Evolutionary conservation across 495 filamentous ascomycete genomes (phyloP).

Genomic region (Lentithecium fluviatile): DNA sequence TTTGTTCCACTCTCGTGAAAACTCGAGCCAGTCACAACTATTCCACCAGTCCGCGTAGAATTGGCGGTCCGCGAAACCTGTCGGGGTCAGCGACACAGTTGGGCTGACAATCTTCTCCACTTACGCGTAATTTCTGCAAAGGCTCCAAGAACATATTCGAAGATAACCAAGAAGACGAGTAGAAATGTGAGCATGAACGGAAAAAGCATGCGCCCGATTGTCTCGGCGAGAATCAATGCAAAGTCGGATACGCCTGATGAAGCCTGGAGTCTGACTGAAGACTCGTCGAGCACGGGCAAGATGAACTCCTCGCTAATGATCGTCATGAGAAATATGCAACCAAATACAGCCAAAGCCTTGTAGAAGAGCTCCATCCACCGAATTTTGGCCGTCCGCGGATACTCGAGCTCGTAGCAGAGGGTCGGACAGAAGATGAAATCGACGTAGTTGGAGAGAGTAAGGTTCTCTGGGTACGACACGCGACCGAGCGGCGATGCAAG

Average conservation of each 20-base stretch:
- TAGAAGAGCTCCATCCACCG: constrained; percentile 80
- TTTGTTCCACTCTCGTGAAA: constrained; percentile 96
- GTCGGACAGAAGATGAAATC: constrained; percentile 94
- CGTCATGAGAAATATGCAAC: constrained; percentile 92
- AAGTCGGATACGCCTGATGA: constrained; percentile 61
- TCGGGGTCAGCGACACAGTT: constrained; percentile 12
- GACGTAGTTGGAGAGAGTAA: constrained; percentile 74
- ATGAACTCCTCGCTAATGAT: constrained; percentile 94
- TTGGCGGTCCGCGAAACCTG: constrained; percentile 79
- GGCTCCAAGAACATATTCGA: constrained; percentile 88
- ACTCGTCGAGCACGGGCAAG: constrained; percentile 80
- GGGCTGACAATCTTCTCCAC: constrained; percentile 15
- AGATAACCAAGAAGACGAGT: constrained; percentile 47
- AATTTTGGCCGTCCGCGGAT: constrained; percentile 72
- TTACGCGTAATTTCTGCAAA: constrained; percentile 86
- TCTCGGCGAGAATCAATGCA: constrained; percentile 79
- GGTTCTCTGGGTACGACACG: constrained; percentile 86
- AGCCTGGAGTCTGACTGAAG: constrained; percentile 61
- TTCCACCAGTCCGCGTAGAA: constrained; percentile 99
- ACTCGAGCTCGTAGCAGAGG: constrained; percentile 95
- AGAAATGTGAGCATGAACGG: constrained; percentile 80
- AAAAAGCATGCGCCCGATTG: constrained; percentile 90
- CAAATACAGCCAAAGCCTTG: constrained; percentile 88
- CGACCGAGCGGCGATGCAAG: constrained; percentile 84
- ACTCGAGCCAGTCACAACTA: constrained; percentile 86